These are phyloP conservation scores for Penicillium dipodomyicola DNA, from an alignment of 495 filamentous ascomycete genomes.

Conservation along the genomic window DNA sequence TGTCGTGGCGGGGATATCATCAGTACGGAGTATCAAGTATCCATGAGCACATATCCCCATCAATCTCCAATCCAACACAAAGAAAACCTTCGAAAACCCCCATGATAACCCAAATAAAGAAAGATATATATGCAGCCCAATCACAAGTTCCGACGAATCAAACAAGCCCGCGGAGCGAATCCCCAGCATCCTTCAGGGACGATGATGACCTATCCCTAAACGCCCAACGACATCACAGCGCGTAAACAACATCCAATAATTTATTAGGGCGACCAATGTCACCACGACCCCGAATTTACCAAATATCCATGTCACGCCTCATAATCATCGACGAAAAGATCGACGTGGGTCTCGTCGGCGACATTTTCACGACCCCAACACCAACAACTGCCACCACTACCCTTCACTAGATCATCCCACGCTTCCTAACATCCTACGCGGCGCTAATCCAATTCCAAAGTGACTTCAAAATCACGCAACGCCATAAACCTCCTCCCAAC, in stretches of 20 bases:
- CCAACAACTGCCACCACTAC: too few species aligned
- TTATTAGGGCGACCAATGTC: conserved; percentile 47
- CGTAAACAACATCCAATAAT: conserved; percentile 35
- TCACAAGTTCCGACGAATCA: not conserved
- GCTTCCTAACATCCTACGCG: too few species aligned
- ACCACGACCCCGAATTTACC: conserved; percentile 50
- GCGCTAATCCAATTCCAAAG: too few species aligned
- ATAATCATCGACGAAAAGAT: conserved; percentile 40
- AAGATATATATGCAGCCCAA: not conserved
- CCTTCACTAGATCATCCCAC: too few species aligned
- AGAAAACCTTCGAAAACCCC: not conserved
- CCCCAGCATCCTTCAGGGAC: conserved; percentile 4
- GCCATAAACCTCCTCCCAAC: too few species aligned
- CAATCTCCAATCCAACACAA: not conserved
- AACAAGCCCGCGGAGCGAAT: not conserved
- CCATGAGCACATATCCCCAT: not conserved
- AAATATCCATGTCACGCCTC: conserved; percentile 37
- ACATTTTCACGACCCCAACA: conserved; percentile 25
- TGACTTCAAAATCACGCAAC: too few species aligned
- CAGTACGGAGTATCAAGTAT: not conserved
- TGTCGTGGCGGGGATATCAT: not conserved
- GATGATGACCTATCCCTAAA: not conserved
- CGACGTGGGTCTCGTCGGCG: conserved; percentile 34
- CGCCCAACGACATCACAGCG: not conserved
- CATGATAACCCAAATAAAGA: not conserved